Conservation (phyloP, 345 rosid genomes). For the Linum tenue region DNA sequence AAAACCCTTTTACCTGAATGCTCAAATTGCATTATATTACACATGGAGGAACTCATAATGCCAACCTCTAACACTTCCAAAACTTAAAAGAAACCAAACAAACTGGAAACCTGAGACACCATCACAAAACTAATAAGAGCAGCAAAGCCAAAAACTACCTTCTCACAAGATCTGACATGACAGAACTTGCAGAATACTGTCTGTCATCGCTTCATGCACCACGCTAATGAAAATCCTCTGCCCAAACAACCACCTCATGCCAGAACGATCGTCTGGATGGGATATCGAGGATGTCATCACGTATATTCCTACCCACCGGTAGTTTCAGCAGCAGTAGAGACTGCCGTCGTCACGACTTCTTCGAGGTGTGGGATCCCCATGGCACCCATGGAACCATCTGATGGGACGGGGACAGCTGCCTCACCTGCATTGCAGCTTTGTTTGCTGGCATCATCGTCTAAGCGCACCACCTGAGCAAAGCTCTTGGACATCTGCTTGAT, state of each 20-base stretch:
- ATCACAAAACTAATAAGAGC: not conserved
- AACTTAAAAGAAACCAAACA: constrained; percentile 12
- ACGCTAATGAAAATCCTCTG: no score
- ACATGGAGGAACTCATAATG: constrained; percentile 27
- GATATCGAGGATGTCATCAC: not conserved
- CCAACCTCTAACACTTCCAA: constrained; percentile 20
- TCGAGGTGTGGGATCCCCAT: not conserved
- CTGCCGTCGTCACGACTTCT: not conserved
- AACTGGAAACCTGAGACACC: not conserved
- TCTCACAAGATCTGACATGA: constrained; percentile 11
- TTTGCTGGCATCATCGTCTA: constrained; percentile 60
- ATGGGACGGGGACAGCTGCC: constrained; percentile 22
- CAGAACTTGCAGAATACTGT: not conserved
- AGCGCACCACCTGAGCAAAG: constrained; percentile 59
- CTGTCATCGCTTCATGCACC: no score
- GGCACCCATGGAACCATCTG: constrained; percentile 26
- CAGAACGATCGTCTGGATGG: not conserved
- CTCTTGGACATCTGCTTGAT: constrained; percentile 79
- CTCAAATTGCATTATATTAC: constrained; percentile 27
- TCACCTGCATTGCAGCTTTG: constrained; percentile 18
- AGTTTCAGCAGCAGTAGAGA: not conserved
- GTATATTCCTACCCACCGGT: not conserved
- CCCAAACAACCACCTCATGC: not conserved
- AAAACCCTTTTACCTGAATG: constrained; percentile 17
- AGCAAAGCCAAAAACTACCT: constrained; percentile 15